Conservation (phyloP, 2,329 filamentous ascomycete genomes). For the Colletotrichum sp. region DNA sequence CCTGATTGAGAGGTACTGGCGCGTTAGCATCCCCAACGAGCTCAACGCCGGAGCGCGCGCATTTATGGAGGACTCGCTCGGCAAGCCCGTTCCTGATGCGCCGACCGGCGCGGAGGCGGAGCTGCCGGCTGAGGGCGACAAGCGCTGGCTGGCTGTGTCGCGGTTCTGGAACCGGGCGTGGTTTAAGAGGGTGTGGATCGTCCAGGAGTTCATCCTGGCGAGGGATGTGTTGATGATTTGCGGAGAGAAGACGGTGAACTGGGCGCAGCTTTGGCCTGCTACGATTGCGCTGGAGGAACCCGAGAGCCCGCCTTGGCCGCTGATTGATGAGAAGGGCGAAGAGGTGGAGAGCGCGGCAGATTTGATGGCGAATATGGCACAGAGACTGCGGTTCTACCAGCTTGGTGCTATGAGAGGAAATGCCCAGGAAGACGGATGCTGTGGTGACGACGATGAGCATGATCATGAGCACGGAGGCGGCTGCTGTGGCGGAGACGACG, state of each 20-base stretch:
- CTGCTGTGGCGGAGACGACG: neutral
- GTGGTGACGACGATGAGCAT: neutral
- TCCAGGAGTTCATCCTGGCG: slow-evolving; percentile 30
- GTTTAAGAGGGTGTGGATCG: slow-evolving; percentile 32
- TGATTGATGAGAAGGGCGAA: slow-evolving; percentile 6
- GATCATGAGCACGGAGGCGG: neutral
- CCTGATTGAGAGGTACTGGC: slow-evolving; percentile 18
- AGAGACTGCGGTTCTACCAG: slow-evolving; percentile 14
- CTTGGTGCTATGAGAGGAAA: slow-evolving; percentile 14
- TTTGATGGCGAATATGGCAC: slow-evolving; percentile 19
- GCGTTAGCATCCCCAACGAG: neutral
- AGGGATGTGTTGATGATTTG: slow-evolving; percentile 27
- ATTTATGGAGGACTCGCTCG: neutral
- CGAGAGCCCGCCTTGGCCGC: slow-evolving; percentile 16
- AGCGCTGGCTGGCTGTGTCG: slow-evolving; percentile 10
- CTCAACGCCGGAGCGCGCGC: slow-evolving; percentile 16
- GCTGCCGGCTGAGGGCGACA: slow-evolving; percentile 3
- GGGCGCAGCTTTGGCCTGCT: slow-evolving; percentile 13
- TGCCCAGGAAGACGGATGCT: neutral
- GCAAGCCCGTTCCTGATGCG: slow-evolving; percentile 2
- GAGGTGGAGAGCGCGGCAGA: slow-evolving; percentile 14
- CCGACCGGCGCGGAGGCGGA: neutral
- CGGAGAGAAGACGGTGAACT: slow-evolving; percentile 17
- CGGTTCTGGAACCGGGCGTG: slow-evolving; percentile 25
- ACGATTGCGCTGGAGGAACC: slow-evolving; percentile 17